These are phyloP conservation scores for Apiospora aurea DNA, from an alignment of 2,329 filamentous ascomycete genomes.

Conservation along the genomic window DNA sequence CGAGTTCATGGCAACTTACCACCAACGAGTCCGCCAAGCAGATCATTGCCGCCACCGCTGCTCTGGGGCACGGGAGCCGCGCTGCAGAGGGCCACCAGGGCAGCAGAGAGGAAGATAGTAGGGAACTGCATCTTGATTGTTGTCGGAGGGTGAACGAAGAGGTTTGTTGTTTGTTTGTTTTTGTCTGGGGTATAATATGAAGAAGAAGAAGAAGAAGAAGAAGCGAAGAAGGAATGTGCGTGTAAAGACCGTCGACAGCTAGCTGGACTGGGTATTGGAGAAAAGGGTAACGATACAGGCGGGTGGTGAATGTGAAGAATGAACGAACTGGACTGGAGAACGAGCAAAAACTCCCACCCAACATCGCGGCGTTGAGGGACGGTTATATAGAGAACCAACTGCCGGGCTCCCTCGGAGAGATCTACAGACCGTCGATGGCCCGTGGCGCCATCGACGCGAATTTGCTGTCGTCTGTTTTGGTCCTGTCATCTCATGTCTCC, in stretches of 20 bases:
- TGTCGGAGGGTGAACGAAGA: background rate
- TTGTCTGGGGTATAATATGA: background rate
- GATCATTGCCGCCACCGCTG: background rate
- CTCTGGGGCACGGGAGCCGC: background rate
- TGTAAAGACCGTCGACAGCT: conserved; percentile 19
- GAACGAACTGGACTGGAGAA: background rate
- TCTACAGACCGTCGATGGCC: background rate
- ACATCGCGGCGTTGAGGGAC: background rate
- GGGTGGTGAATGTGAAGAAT: background rate
- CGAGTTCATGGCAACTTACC: background rate
- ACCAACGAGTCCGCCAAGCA: conserved; percentile 1
- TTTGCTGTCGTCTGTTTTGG: background rate
- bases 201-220: background rate
- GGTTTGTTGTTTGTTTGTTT: background rate
- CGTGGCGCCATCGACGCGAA: background rate
- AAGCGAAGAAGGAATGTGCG: background rate
- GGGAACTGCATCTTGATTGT: conserved; percentile 18
- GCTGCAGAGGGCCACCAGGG: conserved; percentile 7
- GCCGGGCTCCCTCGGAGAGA: background rate
- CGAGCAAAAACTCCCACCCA: background rate
- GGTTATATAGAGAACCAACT: conserved; percentile 10
- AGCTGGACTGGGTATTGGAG: background rate
- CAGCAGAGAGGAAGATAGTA: conserved; percentile 4
- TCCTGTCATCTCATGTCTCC: background rate
- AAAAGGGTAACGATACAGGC: background rate